A percentile compares a stretch with the other conserved stretches of the same genome.
These are phyloP conservation scores for Escovopsis weberi DNA, from an alignment of 2,329 filamentous ascomycete species.

Conservation along the genomic window DNA sequence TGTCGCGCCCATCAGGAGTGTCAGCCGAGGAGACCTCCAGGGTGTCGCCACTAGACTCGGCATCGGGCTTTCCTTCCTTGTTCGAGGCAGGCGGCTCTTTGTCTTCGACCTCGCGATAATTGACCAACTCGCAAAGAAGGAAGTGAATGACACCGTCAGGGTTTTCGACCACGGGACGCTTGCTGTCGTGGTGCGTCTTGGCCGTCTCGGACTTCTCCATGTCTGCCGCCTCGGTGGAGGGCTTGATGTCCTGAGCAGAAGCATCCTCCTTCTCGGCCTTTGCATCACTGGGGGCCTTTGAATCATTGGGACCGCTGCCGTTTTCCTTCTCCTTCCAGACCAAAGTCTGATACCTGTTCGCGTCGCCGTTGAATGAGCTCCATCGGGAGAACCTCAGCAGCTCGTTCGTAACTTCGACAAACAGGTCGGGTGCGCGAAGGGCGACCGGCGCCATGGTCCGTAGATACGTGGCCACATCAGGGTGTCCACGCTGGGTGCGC, in stretches of 20 bases:
- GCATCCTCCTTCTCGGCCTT: constrained; percentile 6
- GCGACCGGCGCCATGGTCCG: constrained; percentile 66
- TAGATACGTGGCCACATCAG: constrained; percentile 60
- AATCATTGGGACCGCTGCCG: constrained; percentile 2
- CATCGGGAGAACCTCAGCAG: constrained; percentile 60
- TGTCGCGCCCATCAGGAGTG: constrained; percentile 32
- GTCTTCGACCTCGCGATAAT: constrained; percentile 86
- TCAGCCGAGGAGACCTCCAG: constrained; percentile 18
- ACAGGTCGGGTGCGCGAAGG: constrained; percentile 68
- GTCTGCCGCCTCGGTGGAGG: constrained; percentile 43
- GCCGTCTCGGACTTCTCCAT: constrained; percentile 48
- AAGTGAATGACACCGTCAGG: constrained; percentile 94
- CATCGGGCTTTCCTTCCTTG: constrained; percentile 27
- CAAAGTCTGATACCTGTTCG: constrained; percentile 20
- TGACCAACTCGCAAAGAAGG: constrained; percentile 78
- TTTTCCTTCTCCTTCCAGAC: constrained; percentile 25
- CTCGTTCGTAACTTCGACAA: constrained; percentile 78
- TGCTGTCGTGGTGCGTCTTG: constrained; percentile 53
- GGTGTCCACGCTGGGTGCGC: constrained; percentile 33
- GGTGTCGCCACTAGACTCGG: constrained; percentile 15
- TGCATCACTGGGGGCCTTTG: constrained; percentile 2
- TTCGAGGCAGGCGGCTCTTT: constrained; percentile 40
- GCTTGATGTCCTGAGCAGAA: constrained; percentile 35
- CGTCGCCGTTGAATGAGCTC: constrained; percentile 23
- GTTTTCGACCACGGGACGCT: constrained; percentile 75